These are phyloP conservation scores for Lipomyces kockii DNA, from an alignment of 805 yeast genomes.

Conservation along the genomic window DNA sequence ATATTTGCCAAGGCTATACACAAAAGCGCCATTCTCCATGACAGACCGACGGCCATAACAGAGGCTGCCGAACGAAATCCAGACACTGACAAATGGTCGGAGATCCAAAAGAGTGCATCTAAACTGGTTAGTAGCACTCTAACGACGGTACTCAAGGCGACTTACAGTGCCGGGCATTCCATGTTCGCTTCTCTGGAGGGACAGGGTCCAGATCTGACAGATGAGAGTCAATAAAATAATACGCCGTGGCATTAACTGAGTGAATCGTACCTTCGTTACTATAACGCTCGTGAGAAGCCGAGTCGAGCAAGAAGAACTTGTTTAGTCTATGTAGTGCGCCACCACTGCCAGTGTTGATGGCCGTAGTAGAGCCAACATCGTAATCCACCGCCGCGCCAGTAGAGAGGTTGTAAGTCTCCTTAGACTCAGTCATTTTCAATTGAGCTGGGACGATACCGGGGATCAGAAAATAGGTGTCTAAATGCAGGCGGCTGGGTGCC, in stretches of 20 bases:
- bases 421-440: constrained; percentile 2
- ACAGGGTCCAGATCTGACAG: constrained; percentile 35
- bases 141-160: not conserved
- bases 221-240: constrained; percentile 1
- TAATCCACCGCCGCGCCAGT: constrained; percentile 3
- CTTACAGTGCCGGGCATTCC: constrained; percentile 32
- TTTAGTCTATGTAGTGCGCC: constrained; percentile 14
- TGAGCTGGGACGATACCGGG: not conserved
- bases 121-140: not conserved
- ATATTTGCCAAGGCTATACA: constrained; percentile 51
- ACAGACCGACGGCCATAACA: constrained; percentile 51
- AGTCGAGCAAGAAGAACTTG: constrained; percentile 28
- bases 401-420: constrained; percentile 14
- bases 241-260: not conserved
- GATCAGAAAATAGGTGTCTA: not conserved
- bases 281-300: constrained; percentile 26
- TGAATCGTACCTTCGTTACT: constrained; percentile 30
- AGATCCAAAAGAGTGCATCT: constrained; percentile 42
- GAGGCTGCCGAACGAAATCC: constrained; percentile 54
- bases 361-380: constrained; percentile 6
- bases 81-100: constrained; percentile 46
- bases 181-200: constrained; percentile 29
- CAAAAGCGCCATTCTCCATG: constrained; percentile 54
- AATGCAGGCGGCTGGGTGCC: not conserved
- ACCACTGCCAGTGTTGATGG: constrained; percentile 7